Percentiles rank a stretch among this genome's conserved stretches.
Evolutionary conservation across 1,284 basidiomycete genomes (phyloP).

Genomic region (Rhizoctonia solani): DNA sequence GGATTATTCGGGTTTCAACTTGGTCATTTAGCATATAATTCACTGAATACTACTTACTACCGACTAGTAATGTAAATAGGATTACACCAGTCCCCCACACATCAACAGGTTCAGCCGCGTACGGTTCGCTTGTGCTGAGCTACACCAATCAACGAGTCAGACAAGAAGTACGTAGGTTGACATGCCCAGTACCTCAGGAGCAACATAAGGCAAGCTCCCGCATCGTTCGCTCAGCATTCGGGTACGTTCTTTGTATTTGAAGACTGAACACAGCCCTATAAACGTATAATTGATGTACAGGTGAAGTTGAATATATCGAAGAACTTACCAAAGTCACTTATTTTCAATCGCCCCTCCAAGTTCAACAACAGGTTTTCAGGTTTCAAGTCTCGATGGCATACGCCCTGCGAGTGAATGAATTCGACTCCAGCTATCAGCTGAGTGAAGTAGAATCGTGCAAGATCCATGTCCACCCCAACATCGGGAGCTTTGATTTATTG

Average conservation of each 20-base stretch:
- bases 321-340: constrained; percentile 84
- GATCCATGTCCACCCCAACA: constrained; percentile 82
- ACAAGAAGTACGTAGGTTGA: neutral
- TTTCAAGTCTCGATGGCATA: constrained; percentile 95
- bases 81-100: constrained; percentile 98
- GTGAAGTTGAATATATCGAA: neutral
- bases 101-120: constrained; percentile 91
- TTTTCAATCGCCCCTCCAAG: constrained; percentile 78
- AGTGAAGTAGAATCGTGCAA: constrained; percentile 90
- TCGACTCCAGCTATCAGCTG: constrained; percentile 82
- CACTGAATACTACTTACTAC: too few species aligned
- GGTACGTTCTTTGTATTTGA: constrained; percentile 84
- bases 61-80: constrained; percentile 86
- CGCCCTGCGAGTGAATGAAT: constrained; percentile 87
- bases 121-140: constrained; percentile 52
- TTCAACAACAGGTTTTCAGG: constrained; percentile 93
- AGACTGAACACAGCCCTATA: constrained; percentile 76
- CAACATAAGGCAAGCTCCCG: constrained; percentile 94
- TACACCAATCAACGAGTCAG: neutral
- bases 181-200: constrained; percentile 71
- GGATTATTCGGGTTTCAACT: too few species aligned
- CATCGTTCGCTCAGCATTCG: constrained; percentile 81
- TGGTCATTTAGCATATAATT: too few species aligned
- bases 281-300: neutral
- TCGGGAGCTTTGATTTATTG: constrained; percentile 65